Conservation (phyloP, 129 eudicot genomes). For the Lactuca sativa region DNA sequence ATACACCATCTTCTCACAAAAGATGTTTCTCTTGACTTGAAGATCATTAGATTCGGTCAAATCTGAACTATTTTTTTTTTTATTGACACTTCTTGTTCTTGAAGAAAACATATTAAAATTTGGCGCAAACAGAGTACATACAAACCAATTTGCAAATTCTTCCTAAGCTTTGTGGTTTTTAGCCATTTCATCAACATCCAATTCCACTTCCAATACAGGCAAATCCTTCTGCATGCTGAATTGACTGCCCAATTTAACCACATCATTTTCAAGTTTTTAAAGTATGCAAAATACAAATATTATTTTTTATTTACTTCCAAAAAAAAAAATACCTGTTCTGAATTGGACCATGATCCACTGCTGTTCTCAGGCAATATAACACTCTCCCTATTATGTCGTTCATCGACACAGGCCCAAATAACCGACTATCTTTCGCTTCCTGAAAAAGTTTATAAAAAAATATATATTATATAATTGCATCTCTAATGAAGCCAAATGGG, state of each 20-base stretch:
- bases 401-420: constrained; percentile 91
- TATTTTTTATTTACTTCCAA: not conserved
- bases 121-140: constrained; percentile 40
- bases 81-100: constrained; percentile 32
- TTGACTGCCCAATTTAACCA: constrained; percentile 45
- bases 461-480: too few species aligned
- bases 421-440: constrained; percentile 95
- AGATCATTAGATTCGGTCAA: constrained; percentile 30
- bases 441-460: constrained; percentile 28
- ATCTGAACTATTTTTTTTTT: constrained; percentile 28
- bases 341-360: constrained; percentile 95
- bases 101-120: constrained; percentile 16
- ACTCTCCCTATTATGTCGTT: constrained; percentile 83
- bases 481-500: too few species aligned
- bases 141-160: constrained; percentile 22
- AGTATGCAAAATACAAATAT: not conserved
- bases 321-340: constrained; percentile 78
- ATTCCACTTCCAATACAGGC: constrained; percentile 82
- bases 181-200: constrained; percentile 92
- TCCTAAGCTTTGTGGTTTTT: constrained; percentile 71
- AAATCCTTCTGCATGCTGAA: constrained; percentile 61
- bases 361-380: constrained; percentile 74
- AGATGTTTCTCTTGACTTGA: constrained; percentile 32
- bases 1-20: constrained; percentile 25
- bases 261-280: constrained; percentile 1